phyloP scores from a whole-genome alignment of 2,329 filamentous ascomycete species.

The Lizonia empirigonia region DNA sequence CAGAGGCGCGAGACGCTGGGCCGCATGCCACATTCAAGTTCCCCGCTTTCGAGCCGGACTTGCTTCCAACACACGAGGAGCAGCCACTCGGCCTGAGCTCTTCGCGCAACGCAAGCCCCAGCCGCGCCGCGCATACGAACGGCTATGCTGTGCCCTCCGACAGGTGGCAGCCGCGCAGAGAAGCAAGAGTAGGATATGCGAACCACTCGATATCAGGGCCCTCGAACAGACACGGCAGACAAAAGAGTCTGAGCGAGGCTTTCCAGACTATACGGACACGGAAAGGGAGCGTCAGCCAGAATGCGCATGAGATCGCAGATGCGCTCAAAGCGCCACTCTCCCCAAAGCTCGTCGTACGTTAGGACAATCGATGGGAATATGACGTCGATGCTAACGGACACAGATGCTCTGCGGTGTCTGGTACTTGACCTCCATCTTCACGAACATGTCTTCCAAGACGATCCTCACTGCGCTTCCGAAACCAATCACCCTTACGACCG shows the following conservation, averaged over 20 bases:
- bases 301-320: conserved; percentile 90
- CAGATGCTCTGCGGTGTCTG: conserved; percentile 86
- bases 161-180: conserved; percentile 67
- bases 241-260: conserved; percentile 91
- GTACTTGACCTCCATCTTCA: conserved; percentile 94
- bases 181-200: conserved; percentile 54
- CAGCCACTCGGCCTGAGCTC: conserved; percentile 43
- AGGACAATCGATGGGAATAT: conserved; percentile 25
- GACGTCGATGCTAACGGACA: conserved; percentile 31
- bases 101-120: conserved; percentile 43
- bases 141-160: conserved; percentile 51
- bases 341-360: conserved; percentile 78
- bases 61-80: conserved; percentile 48
- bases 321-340: conserved; percentile 90
- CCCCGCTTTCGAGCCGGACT: conserved; percentile 52
- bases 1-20: conserved; percentile 36
- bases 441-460: conserved; percentile 96
- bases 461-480: conserved; percentile 91
- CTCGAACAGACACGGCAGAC: conserved; percentile 64
- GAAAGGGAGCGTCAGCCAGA: conserved; percentile 86
- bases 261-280: conserved; percentile 79
- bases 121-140: conserved; percentile 28
- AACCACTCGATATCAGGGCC: conserved; percentile 44
- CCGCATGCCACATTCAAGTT: conserved; percentile 52
- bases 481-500: conserved; percentile 86